Evolutionary conservation across 257 asterid genomes (phyloP).

Genomic region (Solanum appendiculatum): DNA sequence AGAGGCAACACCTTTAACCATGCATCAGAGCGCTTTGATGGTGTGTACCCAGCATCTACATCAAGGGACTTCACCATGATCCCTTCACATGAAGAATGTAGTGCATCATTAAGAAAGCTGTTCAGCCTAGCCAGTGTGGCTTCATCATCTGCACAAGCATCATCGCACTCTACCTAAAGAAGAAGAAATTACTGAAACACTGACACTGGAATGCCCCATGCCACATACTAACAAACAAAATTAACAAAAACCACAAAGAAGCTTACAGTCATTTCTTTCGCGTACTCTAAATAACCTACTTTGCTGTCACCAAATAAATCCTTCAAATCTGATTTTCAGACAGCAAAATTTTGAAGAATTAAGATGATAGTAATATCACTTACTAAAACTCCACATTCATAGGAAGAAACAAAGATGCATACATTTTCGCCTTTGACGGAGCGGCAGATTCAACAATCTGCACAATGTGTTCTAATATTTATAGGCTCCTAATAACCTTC

Average conservation of each 20-base stretch:
- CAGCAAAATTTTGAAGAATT: background rate
- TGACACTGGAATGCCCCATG: background rate
- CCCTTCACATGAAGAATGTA: constrained; percentile 80
- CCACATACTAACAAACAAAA: background rate
- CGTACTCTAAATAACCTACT: constrained; percentile 69
- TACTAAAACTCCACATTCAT: background rate
- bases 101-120: constrained; percentile 56
- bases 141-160: constrained; percentile 53
- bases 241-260: background rate
- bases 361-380: background rate
- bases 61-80: constrained; percentile 83
- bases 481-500: background rate
- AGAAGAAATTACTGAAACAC: constrained; percentile 6
- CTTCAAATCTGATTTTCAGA: constrained; percentile 40
- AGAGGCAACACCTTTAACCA: constrained; percentile 66
- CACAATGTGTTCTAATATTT: constrained; percentile 5
- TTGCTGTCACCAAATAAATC: constrained; percentile 58
- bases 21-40: constrained; percentile 87
- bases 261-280: constrained; percentile 72
- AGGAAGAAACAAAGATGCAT: constrained; percentile 15
- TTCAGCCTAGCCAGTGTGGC: constrained; percentile 49
- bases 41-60: constrained; percentile 69
- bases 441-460: constrained; percentile 72
- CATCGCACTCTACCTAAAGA: constrained; percentile 58
- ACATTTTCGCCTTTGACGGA: constrained; percentile 71